phyloP scores from a whole-genome alignment of 805 yeast genomes.

The Teunomyces lycoperdinae region DNA sequence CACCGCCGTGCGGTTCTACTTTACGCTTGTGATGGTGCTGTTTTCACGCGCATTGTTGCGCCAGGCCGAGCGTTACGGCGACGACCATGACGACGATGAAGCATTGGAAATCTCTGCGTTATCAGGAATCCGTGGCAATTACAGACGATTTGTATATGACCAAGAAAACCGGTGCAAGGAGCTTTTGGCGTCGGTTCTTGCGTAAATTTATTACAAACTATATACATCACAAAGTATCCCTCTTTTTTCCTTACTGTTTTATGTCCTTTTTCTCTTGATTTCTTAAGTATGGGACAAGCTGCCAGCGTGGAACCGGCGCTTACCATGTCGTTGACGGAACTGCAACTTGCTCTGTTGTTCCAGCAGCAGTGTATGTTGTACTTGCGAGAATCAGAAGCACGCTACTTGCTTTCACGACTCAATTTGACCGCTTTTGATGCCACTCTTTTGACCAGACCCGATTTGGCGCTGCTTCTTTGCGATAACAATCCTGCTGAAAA shows the following conservation, averaged over 20 bases:
- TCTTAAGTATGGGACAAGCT: slow-evolving; percentile 16
- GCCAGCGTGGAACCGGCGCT: slow-evolving; percentile 10
- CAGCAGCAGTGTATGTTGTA: slow-evolving; percentile 13
- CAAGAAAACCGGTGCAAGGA: slow-evolving; percentile 34
- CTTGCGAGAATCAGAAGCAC: slow-evolving; percentile 19
- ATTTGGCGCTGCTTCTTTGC: slow-evolving; percentile 2
- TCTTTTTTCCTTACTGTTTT: slow-evolving; percentile 9
- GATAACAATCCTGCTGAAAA: no score
- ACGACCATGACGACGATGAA: slow-evolving; percentile 26
- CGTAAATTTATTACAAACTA: no score
- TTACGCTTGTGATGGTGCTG: slow-evolving; percentile 55
- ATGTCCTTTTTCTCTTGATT: background rate
- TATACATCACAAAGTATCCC: no score
- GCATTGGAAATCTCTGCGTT: slow-evolving; percentile 8
- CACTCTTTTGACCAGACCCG: slow-evolving; percentile 14
- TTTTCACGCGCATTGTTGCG: slow-evolving; percentile 57
- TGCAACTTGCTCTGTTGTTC: slow-evolving; percentile 19
- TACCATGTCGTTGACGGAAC: slow-evolving; percentile 5
- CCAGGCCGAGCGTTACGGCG: slow-evolving; percentile 22
- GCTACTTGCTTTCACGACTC: slow-evolving; percentile 13
- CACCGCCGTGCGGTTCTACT: slow-evolving; percentile 53
- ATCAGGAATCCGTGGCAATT: slow-evolving; percentile 17
- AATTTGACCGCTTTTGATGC: slow-evolving; percentile 15
- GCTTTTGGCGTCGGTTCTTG: slow-evolving; percentile 17
- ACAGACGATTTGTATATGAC: slow-evolving; percentile 21